These are phyloP conservation scores for Knoxia roxburghii DNA, from an alignment of 257 asterid genomes.

Conservation along the genomic window DNA sequence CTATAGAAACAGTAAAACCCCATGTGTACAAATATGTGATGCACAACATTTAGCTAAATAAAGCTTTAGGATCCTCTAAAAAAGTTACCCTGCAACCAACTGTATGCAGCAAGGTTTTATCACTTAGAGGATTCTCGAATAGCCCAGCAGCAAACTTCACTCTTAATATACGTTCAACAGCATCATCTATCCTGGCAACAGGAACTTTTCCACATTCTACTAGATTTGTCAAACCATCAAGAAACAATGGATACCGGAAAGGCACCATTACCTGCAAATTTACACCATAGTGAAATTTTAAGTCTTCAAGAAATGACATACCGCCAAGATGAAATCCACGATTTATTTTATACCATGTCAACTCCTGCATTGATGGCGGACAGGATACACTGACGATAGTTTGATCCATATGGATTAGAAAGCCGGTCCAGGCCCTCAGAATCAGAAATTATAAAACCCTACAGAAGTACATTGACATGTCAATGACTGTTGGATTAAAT, in stretches of 20 bases:
- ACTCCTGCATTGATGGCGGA: constrained; percentile 66
- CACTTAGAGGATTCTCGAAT: constrained; percentile 63
- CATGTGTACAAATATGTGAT: background rate
- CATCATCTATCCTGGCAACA: constrained; percentile 72
- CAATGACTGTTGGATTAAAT: background rate
- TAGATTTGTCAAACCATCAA: constrained; percentile 45
- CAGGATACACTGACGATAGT: constrained; percentile 54
- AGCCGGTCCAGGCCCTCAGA: constrained; percentile 79
- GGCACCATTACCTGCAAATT: constrained; percentile 78
- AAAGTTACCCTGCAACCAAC: constrained; percentile 65
- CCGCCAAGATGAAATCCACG: constrained; percentile 1
- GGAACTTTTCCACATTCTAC: constrained; percentile 65
- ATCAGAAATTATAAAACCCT: constrained; percentile 82
- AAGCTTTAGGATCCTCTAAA: background rate
- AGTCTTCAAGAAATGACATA: constrained; percentile 1
- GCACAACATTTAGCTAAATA: background rate
- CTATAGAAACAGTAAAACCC: background rate
- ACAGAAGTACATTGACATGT: constrained; percentile 14
- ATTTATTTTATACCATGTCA: constrained; percentile 55
- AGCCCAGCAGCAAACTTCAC: constrained; percentile 75
- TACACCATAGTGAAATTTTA: background rate
- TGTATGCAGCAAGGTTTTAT: constrained; percentile 43
- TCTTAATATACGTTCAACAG: constrained; percentile 77
- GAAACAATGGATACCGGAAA: constrained; percentile 50
- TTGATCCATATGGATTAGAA: constrained; percentile 59